Base-by-base conservation (phyloP, 2,329 filamentous ascomycete genomes). In the Arthroderma uncinatum region DNA sequence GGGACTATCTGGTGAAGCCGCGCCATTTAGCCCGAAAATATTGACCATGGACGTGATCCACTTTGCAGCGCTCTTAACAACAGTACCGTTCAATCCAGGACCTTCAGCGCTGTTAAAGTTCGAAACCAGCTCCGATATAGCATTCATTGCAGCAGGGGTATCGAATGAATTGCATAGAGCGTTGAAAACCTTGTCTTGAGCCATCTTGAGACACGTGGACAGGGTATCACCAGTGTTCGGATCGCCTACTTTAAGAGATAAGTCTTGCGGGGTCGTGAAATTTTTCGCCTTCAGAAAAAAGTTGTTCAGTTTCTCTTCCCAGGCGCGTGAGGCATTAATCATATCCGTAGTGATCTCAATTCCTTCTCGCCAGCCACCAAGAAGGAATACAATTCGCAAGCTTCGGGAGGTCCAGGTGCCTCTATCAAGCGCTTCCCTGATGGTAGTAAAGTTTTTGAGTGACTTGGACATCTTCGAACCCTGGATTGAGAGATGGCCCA, bases 401-500 rank as follows among this genome's bases (percentile, higher is more conserved):
- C 83, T 84, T 59, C 92, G 79, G 0, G 90, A 78, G 0, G 88
- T 93, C 77, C 89, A 95, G 53, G 83, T 80, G 40, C 80, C 79
- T 34, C 77, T 74, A 1, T 75, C 73, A 5, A 97, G 74, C 0
- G 91, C 90, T 69, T 94, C 87, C 30, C 89, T 81, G 60, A 97
- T 95, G 0, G 92, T 95, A 37, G 89, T 89, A 71, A 96, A 96
- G 71, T 96, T 97, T 76, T 97, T 96, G 57, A 97, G 74, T 14
- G 84, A 89, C 72, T 96, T 97, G 58, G 86, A 91, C 92, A 97
- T 97, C 71, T 97, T 96, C 21, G 85, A 89, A 0, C 92, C 91
- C 25, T 86, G 82, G 58, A 96, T 96, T 4, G 84, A 86, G 53
- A 96, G 74, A 69, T 97, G 92, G 0, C 92, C 92, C 86, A 94